Evolutionary conservation across 1,284 basidiomycete species (phyloP), one percentile per base, ranked within the genome.

Genomic region (Lignosus rhinocerotis): DNA sequence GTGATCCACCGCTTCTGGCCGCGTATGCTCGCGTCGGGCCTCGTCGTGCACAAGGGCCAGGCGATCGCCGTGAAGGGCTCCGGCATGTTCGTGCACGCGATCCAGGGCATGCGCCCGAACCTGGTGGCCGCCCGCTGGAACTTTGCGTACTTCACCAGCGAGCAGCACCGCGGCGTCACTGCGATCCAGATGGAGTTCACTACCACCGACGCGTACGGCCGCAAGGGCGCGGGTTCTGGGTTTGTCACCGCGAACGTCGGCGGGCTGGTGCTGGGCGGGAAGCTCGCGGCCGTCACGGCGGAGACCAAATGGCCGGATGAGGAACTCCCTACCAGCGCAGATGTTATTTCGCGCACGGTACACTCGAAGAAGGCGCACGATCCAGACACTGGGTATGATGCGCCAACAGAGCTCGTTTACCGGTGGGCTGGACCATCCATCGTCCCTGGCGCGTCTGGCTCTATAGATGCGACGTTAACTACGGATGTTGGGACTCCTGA

Each of bases 61-160:
- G 86, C 90, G 16, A 76, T 84, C 58, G 72, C 85, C 41, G 80
- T 88, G 43, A 79, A 84, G 38, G 95, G 93, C 43, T 80, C 86
- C n/a, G 96, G 93, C 39, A 93, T 95, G 87, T 91, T 98, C 71
- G 84, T 97, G 21, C 93, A 97, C 74, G 96, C 97, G 31, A 96
- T 99, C 73, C 97, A 99, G 75, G 96, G 96, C 69, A 98, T 99
- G 94, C 86, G 95, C 10, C 94, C 96, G 54, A 94, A 99, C 75
- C 83, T 95, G 56, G 87, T 98, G 62, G 97, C 97, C 4, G 80
- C 93, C 16, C 80, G 88, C 21, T 99, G 97, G 97, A 98, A 98
- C 80, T 99, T 99, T 79, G 89, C 82, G 53, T 85, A 93, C 76
- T 99, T 99, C 82, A 80, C 92, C 75, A 85, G 86, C 75, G 68